These are phyloP conservation scores for Vitis labrusca DNA, from an alignment of 164 flowering plant species.

Conservation along the genomic window DNA sequence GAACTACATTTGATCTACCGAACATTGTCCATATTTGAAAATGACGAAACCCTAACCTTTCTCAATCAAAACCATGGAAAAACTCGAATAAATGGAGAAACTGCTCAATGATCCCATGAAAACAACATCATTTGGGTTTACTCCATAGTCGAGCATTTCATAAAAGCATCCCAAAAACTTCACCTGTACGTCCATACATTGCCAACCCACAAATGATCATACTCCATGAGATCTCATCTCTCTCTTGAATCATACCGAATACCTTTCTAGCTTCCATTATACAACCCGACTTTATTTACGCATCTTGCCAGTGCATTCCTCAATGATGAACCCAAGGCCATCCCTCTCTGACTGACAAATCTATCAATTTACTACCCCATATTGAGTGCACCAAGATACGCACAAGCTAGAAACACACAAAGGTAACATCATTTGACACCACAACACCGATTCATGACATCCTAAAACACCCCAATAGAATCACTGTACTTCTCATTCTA, in stretches of 20 bases:
- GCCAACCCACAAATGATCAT: conserved; percentile 36
- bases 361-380: no score
- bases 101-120: conserved; percentile 33
- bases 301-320: conserved; percentile 42
- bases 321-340: conserved; percentile 27
- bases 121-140: conserved; percentile 36
- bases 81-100: not conserved
- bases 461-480: conserved; percentile 28
- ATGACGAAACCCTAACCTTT: conserved; percentile 17
- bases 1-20: conserved; percentile 38
- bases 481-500: conserved; percentile 38
- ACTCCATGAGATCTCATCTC: conserved; percentile 42
- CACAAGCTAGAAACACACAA: conserved; percentile 42
- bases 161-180: conserved; percentile 27
- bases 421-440: conserved; percentile 34
- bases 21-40: conserved; percentile 27
- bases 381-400: conserved; percentile 21
- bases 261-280: conserved; percentile 6
- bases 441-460: conserved; percentile 26
- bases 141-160: conserved; percentile 25
- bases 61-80: conserved; percentile 17
- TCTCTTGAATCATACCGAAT: conserved; percentile 35
- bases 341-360: not conserved
- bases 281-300: no score
- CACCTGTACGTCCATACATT: conserved; percentile 27